Base-by-base conservation (phyloP, 2,329 filamentous ascomycete species). In the Fusarium nematophilum region DNA sequence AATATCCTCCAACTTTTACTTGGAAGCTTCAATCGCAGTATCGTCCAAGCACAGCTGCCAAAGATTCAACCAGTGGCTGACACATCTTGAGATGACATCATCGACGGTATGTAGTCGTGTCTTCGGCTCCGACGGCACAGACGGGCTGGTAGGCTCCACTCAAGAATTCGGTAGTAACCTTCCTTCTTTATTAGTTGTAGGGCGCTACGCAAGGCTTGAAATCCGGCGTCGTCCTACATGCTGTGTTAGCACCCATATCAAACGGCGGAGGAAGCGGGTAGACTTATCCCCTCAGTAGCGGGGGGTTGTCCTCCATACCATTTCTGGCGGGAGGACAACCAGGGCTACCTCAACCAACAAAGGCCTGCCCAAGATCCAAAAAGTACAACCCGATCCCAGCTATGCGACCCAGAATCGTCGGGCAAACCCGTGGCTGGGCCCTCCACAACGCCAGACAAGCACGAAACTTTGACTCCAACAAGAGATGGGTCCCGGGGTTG, bases 381-480 rank as follows among this genome's bases (percentile, higher is more conserved):
- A 34, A n/a, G 18, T 53, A 46, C 63, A 66, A 59, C 65, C 45
- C 57, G 60, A 31, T 45, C 33, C 46, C 36, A 26, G 63, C 54
- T 57, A 49, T 55, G 60, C 57, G 42, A 39, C 57, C 44, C 47
- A 47, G 30, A 29, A 44, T 40, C 40, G 38, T 48, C 21, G 14
- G 29, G 43, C 50, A 21, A 34, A 46, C 44, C 23, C 33, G 29
- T 33, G 26, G 31, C 56, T 36, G 53, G 57, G 49, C 53, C 45
- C 39, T 54, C 48, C 51, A 56, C 66, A 70, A 39, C 47, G 60
- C 80, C 84, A 80, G 91, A 94, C 91, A 93, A 94, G 92, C 85
- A 83, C 91, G 81, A 92, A 88, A 82, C 92, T 93, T 92, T 96
- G 92, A 96, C 89, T 81, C 90, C 90, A 92, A 93, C 90, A 85